Percentiles rank a stretch among this genome's conserved stretches.
phyloP scores from a whole-genome alignment of 495 filamentous ascomycete species.

The Chaetomium fimeti region DNA sequence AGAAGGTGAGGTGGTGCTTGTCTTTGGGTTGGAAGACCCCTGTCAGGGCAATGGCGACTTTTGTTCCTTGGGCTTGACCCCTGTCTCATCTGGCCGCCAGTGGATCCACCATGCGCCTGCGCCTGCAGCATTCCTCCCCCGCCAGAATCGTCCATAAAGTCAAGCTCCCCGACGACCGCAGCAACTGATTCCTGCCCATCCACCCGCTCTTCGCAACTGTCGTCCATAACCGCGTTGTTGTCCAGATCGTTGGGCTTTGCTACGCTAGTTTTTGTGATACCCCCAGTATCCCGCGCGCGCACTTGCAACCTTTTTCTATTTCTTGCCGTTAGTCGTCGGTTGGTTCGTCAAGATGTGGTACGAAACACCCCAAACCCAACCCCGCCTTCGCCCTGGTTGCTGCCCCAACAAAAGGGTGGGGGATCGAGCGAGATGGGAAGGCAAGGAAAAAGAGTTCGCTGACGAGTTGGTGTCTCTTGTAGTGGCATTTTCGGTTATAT shows the following conservation, averaged over 20 bases:
- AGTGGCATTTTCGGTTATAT: slow-evolving; percentile 99
- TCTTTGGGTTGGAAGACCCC: neutral
- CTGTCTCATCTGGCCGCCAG: slow-evolving; percentile 17
- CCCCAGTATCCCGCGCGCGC: slow-evolving; percentile 14
- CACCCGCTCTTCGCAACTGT: slow-evolving; percentile 15
- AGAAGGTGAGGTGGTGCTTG: neutral
- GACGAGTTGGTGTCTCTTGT: slow-evolving; percentile 5
- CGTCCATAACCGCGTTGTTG: slow-evolving; percentile 3
- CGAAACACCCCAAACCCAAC: slow-evolving; percentile 21
- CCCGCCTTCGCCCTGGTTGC: slow-evolving; percentile 17
- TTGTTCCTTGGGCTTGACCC: slow-evolving; percentile 14
- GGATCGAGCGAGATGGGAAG: slow-evolving; percentile 10
- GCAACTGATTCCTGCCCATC: slow-evolving; percentile 15
- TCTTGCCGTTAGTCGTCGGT: slow-evolving; percentile 29
- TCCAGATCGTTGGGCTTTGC: slow-evolving; percentile 10
- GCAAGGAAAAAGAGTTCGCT: slow-evolving; percentile 7
- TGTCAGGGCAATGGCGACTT: slow-evolving; percentile 18
- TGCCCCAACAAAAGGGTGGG: neutral
- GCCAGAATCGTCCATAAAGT: slow-evolving; percentile 26
- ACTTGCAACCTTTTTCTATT: slow-evolving; percentile 13
- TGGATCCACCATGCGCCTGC: slow-evolving; percentile 20
- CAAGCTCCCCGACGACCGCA: slow-evolving; percentile 24
- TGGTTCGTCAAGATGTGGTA: slow-evolving; percentile 40
- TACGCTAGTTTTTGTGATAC: slow-evolving; percentile 10
- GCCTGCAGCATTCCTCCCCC: slow-evolving; percentile 25